Base-by-base conservation (phyloP, 208 protist genomes). In the Trypanosoma melophagium region DNA sequence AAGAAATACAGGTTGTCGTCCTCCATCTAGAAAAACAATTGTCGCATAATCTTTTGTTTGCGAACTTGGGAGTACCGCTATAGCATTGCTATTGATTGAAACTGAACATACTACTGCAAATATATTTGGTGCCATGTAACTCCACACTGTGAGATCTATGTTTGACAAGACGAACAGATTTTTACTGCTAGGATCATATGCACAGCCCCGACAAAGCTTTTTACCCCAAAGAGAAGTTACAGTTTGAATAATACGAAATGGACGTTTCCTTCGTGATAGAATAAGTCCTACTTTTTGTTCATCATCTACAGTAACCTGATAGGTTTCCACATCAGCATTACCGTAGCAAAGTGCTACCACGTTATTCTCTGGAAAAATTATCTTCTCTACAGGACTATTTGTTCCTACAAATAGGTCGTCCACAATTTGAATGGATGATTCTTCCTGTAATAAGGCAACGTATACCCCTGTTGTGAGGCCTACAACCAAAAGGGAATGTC, bases 401-500 rank as follows among this genome's bases (percentile, higher is more conserved):
- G 68, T 80, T 14, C 53, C 35, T 1, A 86, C 61, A 16, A 84
- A 70, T 10, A 66, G 65, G 21, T 78, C 64, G 1, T 69, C 63
- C 1, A 66, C 42, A 38, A 77, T 54, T 31, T 57, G 9, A 75
- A 70, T 19, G 28, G 54, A 56, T 60, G 69, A 58, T 50, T 54
- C 22, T 31, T 57, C 56, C 19, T 56, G 28, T 14, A 92, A 60
- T 14, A 84, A 47, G 12, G 74, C 76, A 0, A 83, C 60, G 57
- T 84, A 77, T 13, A 94, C 67, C 16, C 83, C 83, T 28, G 60
- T 78, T n/a, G 71, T 14, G 12, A 88, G 64, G n/a, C 74, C 88
- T 14, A 88, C 77, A 7, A 84, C 52, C 24, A 94, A 66, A 42
- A 91, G 42, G 7, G 74, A 67, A 14, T 71, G 5, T 22, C 35